Evolutionary conservation across 345 rosid species (phyloP), one percentile per base, ranked within the genome.

Genomic region (Raphanus sativus): DNA sequence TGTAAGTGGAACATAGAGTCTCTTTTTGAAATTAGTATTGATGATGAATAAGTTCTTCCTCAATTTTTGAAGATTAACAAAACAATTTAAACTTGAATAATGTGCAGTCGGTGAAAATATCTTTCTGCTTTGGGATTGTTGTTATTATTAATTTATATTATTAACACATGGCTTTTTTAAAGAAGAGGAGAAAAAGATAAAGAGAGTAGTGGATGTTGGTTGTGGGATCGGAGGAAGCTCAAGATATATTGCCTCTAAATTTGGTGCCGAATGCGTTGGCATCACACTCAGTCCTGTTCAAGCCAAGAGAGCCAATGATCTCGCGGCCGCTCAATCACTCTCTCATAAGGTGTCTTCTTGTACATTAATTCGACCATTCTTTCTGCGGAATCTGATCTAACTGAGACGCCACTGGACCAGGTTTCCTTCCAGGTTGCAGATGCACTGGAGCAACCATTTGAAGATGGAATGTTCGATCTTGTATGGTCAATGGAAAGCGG

Each of bases 401-500:
- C 29, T 30, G 3, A n/a, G 25, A 54, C 3, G 1, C 6, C 32
- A 32, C 5, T 71, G 77, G 69, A 71, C 74, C 83, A 90, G 97
- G 92, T 79, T 26, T 83, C 90, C 3, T 90, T 90, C 82, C 94
- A 83, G 87, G 98, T 94, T 67, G 98, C 89, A 58, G 94, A 94
- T 83, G 98, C 97, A 29, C 80, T 94, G 81, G 84, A 86, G 10
- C 97, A 94, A 76, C 98, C 98, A 45, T 94, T 94, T 83, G 89
- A 94, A 16, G 97, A 89, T 77, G 88, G 78, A 1, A 82, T 80
- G 45, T 94, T 94, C 74, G 92, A 94, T 83, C 85, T 91, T 4
- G 96, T 94, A 8, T 94, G 97, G 97, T 91, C 96, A 32, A 94
- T 91, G 97, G 98, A 91, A 86, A 94, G 98, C 30, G 96, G 96